Evolutionary conservation across 306 rosid species (phyloP), one percentile per base, ranked within the genome.

Genomic region (Lathyrus sativus): DNA sequence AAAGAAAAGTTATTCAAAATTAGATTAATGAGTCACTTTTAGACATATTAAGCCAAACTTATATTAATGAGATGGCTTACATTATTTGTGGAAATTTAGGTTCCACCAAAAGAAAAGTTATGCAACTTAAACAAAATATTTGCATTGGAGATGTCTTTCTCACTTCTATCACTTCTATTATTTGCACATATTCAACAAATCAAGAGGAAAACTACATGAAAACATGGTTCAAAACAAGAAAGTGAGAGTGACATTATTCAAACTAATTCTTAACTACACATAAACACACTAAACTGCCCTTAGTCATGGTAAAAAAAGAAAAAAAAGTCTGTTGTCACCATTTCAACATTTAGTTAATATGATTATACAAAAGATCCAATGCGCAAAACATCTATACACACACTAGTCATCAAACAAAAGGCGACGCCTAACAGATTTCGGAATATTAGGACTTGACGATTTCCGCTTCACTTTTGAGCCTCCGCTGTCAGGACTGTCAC

Each of bases 341-440:
- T 56, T 44, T 54, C 67, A 26, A 66, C 65, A 65, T 43, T 29
- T 37, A 41, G 37, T 19, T 7, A 14, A 19, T 5, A 14, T 44
- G 31, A 17, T 9, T 10, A 17, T 14, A 38, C 11, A 17, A 8
- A 9, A 56, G 10, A 42, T 38, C 22, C 42, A 50, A 42, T 41
- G 15, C 71, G 63, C 60, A 54, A 61, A 67, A 13, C 65, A 81
- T 63, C 29, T 39, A 45, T 42, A 15, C 8, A 39, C 17, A 60
- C 15, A 82, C 79, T 87, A 82, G 38, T 84, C 79, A 61, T 84
- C 79, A 57, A 93, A 93, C 75, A 86, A 84, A 79, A 93, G 99
- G 65, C 90, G 89, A 4, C 97, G 95, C 81, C 97, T 79, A 43
- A 74, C 92, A 17, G 96, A 90, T 84, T 93, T 90, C 0, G 92